Conservation (phyloP, 768 basidiomycete genomes). For the Omphalotus guepiniiformis region DNA sequence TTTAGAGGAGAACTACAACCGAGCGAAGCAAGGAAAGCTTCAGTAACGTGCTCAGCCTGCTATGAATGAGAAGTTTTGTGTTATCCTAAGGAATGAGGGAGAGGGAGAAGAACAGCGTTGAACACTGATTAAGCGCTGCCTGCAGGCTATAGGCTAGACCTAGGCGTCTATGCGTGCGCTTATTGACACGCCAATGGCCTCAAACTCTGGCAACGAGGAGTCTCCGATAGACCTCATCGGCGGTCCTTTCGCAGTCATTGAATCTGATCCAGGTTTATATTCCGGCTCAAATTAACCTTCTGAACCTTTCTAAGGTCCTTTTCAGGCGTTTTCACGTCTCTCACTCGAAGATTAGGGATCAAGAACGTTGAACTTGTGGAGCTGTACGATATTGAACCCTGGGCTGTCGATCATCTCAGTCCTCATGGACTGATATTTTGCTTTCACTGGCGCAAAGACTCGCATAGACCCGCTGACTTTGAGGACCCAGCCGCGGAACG, state of each 20-base stretch:
- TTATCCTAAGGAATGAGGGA: too few species aligned
- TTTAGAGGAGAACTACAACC: too few species aligned
- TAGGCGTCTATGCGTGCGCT: too few species aligned
- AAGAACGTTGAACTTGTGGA: constrained; percentile 51
- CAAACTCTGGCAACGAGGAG: too few species aligned
- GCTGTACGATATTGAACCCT: constrained; percentile 59
- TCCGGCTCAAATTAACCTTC: neutral
- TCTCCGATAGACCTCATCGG: constrained; percentile 55
- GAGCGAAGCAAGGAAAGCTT: too few species aligned
- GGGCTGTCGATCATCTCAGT: constrained; percentile 55
- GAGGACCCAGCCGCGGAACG: constrained; percentile 50
- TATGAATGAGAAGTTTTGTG: too few species aligned
- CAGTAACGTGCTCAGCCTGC: too few species aligned
- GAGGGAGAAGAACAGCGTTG: too few species aligned
- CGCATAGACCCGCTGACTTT: constrained; percentile 41
- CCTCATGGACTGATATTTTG: constrained; percentile 62
- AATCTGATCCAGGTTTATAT: constrained; percentile 45
- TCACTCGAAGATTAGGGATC: constrained; percentile 52
- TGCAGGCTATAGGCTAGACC: too few species aligned
- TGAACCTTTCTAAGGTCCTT: neutral
- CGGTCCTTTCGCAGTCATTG: constrained; percentile 60
- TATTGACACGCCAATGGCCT: too few species aligned
- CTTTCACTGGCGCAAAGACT: constrained; percentile 52
- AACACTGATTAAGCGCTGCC: too few species aligned
- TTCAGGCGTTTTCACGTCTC: constrained; percentile 54